phyloP scores from a whole-genome alignment of 2,329 filamentous ascomycete genomes.

The Fonsecaea nubica region DNA sequence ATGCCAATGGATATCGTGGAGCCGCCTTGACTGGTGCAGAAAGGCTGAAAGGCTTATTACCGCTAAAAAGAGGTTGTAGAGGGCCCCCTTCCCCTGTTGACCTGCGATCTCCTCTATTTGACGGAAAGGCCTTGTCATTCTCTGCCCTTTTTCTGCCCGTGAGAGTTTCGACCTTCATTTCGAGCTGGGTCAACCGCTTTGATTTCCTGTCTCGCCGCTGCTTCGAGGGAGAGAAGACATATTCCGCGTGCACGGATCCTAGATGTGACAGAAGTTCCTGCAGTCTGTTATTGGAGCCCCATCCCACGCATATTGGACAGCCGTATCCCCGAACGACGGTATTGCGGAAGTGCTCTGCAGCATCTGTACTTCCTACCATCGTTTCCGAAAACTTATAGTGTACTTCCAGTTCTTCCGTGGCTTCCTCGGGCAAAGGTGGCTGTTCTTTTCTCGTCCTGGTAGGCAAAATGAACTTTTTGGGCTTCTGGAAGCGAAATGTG shows the following conservation, averaged over 20 bases:
- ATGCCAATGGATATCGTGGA: constrained; percentile 23
- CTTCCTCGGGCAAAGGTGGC: constrained; percentile 2
- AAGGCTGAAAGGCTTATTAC: neutral
- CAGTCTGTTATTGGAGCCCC: constrained; percentile 26
- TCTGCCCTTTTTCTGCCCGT: constrained; percentile 19
- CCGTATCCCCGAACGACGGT: constrained; percentile 32
- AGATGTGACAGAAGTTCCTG: constrained; percentile 38
- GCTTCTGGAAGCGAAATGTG: constrained; percentile 18
- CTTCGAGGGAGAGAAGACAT: constrained; percentile 32
- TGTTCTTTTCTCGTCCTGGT: constrained; percentile 5
- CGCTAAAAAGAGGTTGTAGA: constrained; percentile 9
- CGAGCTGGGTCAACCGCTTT: constrained; percentile 20
- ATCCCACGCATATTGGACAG: constrained; percentile 35
- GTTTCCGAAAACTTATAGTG: constrained; percentile 25
- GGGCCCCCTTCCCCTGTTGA: constrained; percentile 26
- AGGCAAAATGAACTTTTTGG: neutral
- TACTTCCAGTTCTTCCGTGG: constrained; percentile 19
- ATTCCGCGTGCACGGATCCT: constrained; percentile 35
- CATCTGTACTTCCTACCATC: constrained; percentile 1
- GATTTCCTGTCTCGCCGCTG: constrained; percentile 15
- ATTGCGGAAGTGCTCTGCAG: constrained; percentile 21
- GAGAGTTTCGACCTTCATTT: constrained; percentile 31
- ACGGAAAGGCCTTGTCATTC: neutral
- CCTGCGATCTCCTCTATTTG: constrained; percentile 30
- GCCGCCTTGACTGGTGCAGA: constrained; percentile 7